Evolutionary conservation across 768 basidiomycete genomes (phyloP), one percentile per base, ranked within the genome.

Genomic region (Mycena belliarum): DNA sequence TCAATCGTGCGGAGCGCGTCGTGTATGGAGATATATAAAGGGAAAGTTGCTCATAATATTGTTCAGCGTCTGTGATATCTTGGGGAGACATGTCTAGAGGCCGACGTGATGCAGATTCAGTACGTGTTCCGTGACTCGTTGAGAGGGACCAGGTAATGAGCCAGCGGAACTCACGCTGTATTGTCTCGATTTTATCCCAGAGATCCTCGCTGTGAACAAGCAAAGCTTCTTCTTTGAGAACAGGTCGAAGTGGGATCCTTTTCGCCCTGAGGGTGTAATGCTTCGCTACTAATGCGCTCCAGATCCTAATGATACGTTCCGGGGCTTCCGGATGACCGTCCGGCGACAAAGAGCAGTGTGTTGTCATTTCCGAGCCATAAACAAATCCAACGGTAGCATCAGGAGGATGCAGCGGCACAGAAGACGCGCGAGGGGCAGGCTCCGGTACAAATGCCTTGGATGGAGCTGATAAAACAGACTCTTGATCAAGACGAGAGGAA

Each of bases 181-280:
- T 87, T 23, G 84, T 86, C 56, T 89, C 77, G 21, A 98, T 88
- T 73, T 91, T 92, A 61, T 94, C 84, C 95, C 95, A 98, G 62
- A 93, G 91, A 48, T 89, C 90, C 65, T 90, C 86, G 44, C 86
- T 88, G 72, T 99, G 97, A 5, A 98, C 94, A 23, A 98, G 84
- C 55, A 93, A 72, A 14, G 86, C 91, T 73, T 98, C 95, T 28
- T 88, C 81, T 59, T 82, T 84, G 41, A 80, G 78, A 14, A 90
- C 93, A 47, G 84, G 79, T 49, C 92, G 80, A 65, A 93, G 88
- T 0, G 85, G 85, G 20, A 98, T 74, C 65, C 81, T 82, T 66
- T 86, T 84, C 92, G 96, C 96, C 66, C 83, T 82, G 18, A 76
- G 66, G 44, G 86, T 78, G 64, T 90, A 76, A 25, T 83, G 83